Conservation (phyloP, 768 basidiomycete species). For the Filobasidium floriforme region DNA sequence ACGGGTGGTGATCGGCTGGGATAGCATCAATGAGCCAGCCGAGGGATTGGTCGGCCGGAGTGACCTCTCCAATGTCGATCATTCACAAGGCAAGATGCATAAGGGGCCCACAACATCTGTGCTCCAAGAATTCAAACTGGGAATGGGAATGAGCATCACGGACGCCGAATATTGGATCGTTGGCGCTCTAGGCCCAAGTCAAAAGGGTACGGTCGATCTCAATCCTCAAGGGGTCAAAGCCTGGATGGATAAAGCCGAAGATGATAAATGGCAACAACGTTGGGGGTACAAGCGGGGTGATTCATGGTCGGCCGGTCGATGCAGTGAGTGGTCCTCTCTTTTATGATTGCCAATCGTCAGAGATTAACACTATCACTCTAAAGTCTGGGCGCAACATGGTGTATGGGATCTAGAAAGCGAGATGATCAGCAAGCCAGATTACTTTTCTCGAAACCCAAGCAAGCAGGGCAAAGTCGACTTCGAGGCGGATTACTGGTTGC, state of each 20-base stretch:
- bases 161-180: conserved; percentile 78
- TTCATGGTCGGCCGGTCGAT: conserved; percentile 42
- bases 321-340: conserved; percentile 36
- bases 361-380: conserved; percentile 34
- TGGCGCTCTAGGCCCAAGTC: conserved; percentile 65
- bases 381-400: conserved; percentile 79
- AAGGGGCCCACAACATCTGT: conserved; percentile 84
- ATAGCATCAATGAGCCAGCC: conserved; percentile 87
- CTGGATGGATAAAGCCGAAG: conserved; percentile 60
- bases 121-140: conserved; percentile 71
- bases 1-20: conserved; percentile 90
- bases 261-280: conserved; percentile 48
- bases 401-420: conserved; percentile 74
- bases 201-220: conserved; percentile 65
- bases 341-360: neutral
- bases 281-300: conserved; percentile 79
- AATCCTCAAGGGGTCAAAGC: conserved; percentile 73
- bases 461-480: conserved; percentile 52
- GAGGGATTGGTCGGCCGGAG: conserved; percentile 70
- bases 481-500: conserved; percentile 69
- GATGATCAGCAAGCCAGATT: conserved; percentile 60
- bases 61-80: conserved; percentile 60
- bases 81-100: conserved; percentile 48
- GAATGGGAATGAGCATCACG: conserved; percentile 69
- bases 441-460: conserved; percentile 57